These are phyloP conservation scores for Fusarium sp. DNA, from an alignment of 2,329 filamentous ascomycete genomes.

Conservation along the genomic window DNA sequence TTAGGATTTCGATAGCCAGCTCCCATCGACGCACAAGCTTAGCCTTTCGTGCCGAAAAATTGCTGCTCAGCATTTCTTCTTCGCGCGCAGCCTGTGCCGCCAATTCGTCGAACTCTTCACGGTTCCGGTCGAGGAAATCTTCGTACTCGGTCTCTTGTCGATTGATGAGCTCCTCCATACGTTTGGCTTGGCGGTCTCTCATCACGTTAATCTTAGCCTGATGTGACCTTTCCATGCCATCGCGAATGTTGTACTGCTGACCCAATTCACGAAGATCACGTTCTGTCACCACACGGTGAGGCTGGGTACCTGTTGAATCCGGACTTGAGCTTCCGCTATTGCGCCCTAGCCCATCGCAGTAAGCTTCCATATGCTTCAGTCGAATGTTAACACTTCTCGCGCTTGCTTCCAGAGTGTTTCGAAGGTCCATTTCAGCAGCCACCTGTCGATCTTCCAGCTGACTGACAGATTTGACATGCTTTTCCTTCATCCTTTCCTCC, in stretches of 20 bases:
- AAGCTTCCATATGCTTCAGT: constrained; percentile 74
- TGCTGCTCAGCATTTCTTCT: constrained; percentile 58
- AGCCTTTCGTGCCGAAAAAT: constrained; percentile 59
- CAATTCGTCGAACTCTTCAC: constrained; percentile 61
- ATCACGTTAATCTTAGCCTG: constrained; percentile 72
- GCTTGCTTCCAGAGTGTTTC: constrained; percentile 64
- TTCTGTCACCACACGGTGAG: constrained; percentile 67
- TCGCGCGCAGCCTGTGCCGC: constrained; percentile 61
- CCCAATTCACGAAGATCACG: constrained; percentile 68
- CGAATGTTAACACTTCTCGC: constrained; percentile 67
- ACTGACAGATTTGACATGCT: constrained; percentile 62
- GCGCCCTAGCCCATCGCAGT: constrained; percentile 66
- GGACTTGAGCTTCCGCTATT: constrained; percentile 47
- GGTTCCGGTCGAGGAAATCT: constrained; percentile 57
- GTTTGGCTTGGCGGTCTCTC: constrained; percentile 71
- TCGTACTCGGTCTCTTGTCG: constrained; percentile 65
- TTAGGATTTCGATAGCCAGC: constrained; percentile 63
- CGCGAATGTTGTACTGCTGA: constrained; percentile 70
- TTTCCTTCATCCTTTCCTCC: constrained; percentile 64
- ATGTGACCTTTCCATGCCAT: constrained; percentile 69
- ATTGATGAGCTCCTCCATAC: constrained; percentile 68
- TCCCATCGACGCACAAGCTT: constrained; percentile 63
- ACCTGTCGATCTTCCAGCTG: constrained; percentile 72
- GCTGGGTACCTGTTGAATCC: constrained; percentile 46
- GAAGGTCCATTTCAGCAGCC: constrained; percentile 70